Evolutionary conservation across 2,329 filamentous ascomycete genomes (phyloP).

Genomic region (Aspergillus arachidicola): DNA sequence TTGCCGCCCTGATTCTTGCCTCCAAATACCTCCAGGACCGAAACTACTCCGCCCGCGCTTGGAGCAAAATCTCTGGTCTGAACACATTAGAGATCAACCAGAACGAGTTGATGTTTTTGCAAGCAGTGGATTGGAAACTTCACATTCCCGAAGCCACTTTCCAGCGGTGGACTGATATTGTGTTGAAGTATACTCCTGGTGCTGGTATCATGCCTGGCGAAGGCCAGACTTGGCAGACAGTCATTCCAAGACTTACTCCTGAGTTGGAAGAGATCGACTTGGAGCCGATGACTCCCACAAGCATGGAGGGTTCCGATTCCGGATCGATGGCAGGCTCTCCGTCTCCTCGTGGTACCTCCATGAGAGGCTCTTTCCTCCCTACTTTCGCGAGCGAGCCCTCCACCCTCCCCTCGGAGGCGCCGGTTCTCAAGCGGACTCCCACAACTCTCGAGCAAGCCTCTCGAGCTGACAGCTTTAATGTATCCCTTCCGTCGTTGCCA

Average conservation of each 20-base stretch:
- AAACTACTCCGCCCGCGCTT: constrained; percentile 95
- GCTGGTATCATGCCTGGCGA: constrained; percentile 44
- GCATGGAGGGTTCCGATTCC: constrained; percentile 29
- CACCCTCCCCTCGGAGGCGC: constrained; percentile 26
- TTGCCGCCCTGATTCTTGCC: constrained; percentile 89
- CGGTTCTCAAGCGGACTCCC: constrained; percentile 41
- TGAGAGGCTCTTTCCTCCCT: constrained; percentile 14
- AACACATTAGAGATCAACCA: constrained; percentile 93
- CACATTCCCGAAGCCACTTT: constrained; percentile 90
- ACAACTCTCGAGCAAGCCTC: constrained; percentile 55
- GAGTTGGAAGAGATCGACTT: constrained; percentile 55
- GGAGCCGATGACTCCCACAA: constrained; percentile 35
- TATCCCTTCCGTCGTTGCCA: constrained; percentile 56
- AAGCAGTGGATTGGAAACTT: constrained; percentile 89
- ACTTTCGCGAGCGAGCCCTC: constrained; percentile 24
- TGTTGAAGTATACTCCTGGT: constrained; percentile 77
- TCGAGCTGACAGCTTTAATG: constrained; percentile 40
- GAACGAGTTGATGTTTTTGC: constrained; percentile 90
- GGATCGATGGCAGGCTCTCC: constrained; percentile 29
- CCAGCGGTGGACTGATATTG: constrained; percentile 90
- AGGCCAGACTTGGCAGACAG: constrained; percentile 44
- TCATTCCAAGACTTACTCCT: constrained; percentile 60
- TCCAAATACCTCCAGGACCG: constrained; percentile 98
- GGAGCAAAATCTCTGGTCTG: constrained; percentile 99
- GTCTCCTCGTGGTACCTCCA: constrained; percentile 30